A percentile compares a stretch with the other conserved stretches of the same genome.
These are phyloP conservation scores for Boletus vermiculosoides DNA, from an alignment of 768 basidiomycete species.

Conservation along the genomic window DNA sequence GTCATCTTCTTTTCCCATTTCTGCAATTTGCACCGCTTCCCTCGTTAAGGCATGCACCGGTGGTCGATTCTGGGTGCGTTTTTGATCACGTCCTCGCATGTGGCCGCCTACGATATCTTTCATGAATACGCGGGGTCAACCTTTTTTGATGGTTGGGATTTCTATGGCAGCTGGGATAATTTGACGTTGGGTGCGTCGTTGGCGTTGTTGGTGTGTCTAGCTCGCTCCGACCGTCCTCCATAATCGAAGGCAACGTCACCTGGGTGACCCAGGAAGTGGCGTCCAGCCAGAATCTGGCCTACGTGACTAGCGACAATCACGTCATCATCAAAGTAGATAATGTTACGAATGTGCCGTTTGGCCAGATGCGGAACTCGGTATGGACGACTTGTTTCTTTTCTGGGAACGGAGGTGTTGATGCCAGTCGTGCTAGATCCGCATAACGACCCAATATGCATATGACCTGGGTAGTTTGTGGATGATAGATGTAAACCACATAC, in stretches of 20 bases:
- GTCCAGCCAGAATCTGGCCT: constrained; percentile 49
- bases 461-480: constrained; percentile 47
- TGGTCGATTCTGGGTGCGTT: constrained; percentile 3
- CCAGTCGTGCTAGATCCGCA: constrained; percentile 37
- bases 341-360: constrained; percentile 47
- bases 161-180: constrained; percentile 50
- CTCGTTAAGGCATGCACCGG: constrained; percentile 10
- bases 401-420: not conserved
- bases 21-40: not conserved
- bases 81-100: constrained; percentile 1
- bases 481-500: constrained; percentile 47
- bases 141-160: constrained; percentile 59
- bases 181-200: constrained; percentile 40
- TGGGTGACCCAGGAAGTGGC: constrained; percentile 54
- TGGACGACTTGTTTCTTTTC: not conserved
- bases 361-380: constrained; percentile 61
- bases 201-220: constrained; percentile 2
- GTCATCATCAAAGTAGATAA: constrained; percentile 79
- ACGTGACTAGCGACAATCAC: constrained; percentile 57
- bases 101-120: constrained; percentile 36
- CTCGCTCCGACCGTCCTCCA: constrained; percentile 1
- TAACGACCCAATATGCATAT: constrained; percentile 44
- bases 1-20: not conserved
- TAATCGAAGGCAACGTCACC: constrained; percentile 54
- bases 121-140: constrained; percentile 45